Evolutionary conservation across 2,329 filamentous ascomycete genomes (phyloP), one percentile per base, ranked within the genome.

Genomic region (Graphium sp.): DNA sequence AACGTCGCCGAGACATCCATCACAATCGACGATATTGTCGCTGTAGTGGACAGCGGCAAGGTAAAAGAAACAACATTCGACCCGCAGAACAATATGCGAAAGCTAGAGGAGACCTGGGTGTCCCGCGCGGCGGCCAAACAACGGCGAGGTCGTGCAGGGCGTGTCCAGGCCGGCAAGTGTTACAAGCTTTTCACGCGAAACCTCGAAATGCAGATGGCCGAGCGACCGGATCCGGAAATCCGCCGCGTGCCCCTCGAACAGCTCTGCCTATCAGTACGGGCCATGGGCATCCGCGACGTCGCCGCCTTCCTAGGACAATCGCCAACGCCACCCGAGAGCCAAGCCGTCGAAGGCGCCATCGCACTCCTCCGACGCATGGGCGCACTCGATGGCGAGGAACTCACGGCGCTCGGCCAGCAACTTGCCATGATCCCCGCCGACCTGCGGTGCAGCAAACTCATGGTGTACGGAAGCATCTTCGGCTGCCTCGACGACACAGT

Each of bases 1-100:
- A 98, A 98, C 43, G 87, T 98, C 3, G 89, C 89, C 2, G 89
- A 98, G 49, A 98, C 89, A 0, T 95, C 89, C 3, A 95, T 98
- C 47, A 98, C 89, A 0, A 98, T 98, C 34, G 85, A 94, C 45
- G 89, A 98, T 45, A 81, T 98, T 30, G 80, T 95, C 3, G 87
- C 82, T 3, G 89, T 98, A 25, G 87, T 98, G 37, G 89, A 98
- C 48, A 89, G 79, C 8, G 89, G 89, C 17, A 75, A 83, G 30
- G 89, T 98, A 34, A 98, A 98, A 46, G 87, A 98, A 51, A 98
- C 85, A 0, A 87, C 81, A 46, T 95, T 85, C 42, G 89, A 95
- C 47, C 72, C 83, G 0, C 68, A 77, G 36, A 92, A 78, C 47
- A 93, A 93, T 46, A 93, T 95, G 74, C 78, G 91, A 24, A 84